Conservation (phyloP, 2,329 filamentous ascomycete species). For the Arthrobotrys iridis region DNA sequence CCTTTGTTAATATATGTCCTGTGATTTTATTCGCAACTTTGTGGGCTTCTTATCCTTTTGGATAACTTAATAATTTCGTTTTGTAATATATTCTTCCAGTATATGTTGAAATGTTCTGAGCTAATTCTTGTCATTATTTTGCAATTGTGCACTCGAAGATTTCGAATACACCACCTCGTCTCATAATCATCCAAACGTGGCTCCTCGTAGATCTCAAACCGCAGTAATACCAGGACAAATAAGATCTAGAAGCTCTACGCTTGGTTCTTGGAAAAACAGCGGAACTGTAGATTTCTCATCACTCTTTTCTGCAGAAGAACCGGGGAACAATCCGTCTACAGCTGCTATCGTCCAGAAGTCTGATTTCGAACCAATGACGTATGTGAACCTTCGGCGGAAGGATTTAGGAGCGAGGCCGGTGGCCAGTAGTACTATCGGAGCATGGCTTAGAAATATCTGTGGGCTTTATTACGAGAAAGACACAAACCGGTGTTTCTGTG, state of each 20-base stretch:
- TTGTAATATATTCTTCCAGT: background rate
- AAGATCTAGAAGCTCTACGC: conserved; percentile 3
- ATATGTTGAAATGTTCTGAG: conserved; percentile 11
- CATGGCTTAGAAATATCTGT: conserved; percentile 23
- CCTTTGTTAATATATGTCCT: background rate
- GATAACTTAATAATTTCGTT: background rate
- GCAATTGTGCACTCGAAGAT: conserved; percentile 13
- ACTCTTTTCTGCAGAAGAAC: conserved; percentile 1
- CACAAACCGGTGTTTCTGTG: background rate
- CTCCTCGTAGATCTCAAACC: conserved; percentile 3
- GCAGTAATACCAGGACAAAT: background rate
- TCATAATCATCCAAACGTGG: background rate
- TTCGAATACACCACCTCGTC: conserved; percentile 1
- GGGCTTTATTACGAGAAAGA: conserved; percentile 24
- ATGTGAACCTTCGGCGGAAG: background rate
- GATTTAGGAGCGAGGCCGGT: background rate
- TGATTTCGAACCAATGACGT: conserved; percentile 9
- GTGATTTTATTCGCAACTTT: background rate
- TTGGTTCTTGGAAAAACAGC: background rate
- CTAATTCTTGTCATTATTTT: conserved; percentile 22
- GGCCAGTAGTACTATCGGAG: background rate
- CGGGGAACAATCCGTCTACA: background rate
- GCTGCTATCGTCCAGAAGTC: background rate
- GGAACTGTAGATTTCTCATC: conserved; percentile 14
- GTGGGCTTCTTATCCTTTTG: background rate